phyloP scores from a whole-genome alignment of 148 eudicot genomes.

The Selenicereus undatus region DNA sequence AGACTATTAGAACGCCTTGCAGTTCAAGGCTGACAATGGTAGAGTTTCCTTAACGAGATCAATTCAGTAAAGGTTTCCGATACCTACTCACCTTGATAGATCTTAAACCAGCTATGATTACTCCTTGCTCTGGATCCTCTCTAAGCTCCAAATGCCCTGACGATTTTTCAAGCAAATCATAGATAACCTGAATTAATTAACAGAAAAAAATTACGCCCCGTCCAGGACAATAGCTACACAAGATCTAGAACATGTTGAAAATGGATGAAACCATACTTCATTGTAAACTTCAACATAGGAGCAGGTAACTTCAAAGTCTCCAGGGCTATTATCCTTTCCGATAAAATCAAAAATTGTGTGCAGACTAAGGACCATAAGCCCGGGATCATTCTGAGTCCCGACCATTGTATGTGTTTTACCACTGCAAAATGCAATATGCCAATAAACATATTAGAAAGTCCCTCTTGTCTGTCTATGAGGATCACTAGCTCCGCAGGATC shows the following conservation, averaged over 20 bases:
- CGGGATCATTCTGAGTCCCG: slow-evolving; percentile 71
- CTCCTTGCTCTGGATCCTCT: slow-evolving; percentile 85
- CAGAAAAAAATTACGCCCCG: slow-evolving; percentile 19
- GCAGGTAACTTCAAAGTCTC: slow-evolving; percentile 66
- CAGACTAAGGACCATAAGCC: slow-evolving; percentile 85
- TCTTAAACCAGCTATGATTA: slow-evolving; percentile 76
- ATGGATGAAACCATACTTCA: slow-evolving; percentile 45
- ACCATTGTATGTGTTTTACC: slow-evolving; percentile 90
- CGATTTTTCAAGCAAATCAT: slow-evolving; percentile 86
- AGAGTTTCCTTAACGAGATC: neutral
- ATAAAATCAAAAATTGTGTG: slow-evolving; percentile 70
- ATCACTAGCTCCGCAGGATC: neutral
- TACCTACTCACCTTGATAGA: slow-evolving; percentile 52
- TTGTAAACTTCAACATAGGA: slow-evolving; percentile 90
- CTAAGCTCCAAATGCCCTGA: slow-evolving; percentile 84
- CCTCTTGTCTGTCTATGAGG: neutral
- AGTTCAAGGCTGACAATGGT: neutral
- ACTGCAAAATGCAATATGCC: slow-evolving; percentile 37
- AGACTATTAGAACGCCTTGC: neutral
- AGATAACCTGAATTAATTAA: slow-evolving; percentile 57
- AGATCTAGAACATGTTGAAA: slow-evolving; percentile 8
- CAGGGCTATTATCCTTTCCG: slow-evolving; percentile 45
- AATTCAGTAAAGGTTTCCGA: neutral
- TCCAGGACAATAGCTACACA: neutral
- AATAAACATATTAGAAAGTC: neutral